Percentiles rank a stretch among this genome's conserved stretches.
These are phyloP conservation scores for Pseudocercospora vitis DNA, from an alignment of 2,329 filamentous ascomycete species.

Conservation along the genomic window DNA sequence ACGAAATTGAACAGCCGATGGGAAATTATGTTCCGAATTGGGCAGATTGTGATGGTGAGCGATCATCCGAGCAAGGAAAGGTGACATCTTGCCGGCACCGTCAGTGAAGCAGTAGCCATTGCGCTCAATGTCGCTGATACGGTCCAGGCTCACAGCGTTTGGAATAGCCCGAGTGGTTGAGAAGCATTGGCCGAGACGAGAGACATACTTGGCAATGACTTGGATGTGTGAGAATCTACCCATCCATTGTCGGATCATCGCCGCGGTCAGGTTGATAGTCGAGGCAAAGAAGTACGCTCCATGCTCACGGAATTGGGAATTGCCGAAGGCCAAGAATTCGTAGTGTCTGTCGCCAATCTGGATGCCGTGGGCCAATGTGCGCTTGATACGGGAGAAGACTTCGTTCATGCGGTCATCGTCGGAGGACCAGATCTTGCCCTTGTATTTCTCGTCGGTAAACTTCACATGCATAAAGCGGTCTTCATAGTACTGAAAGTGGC, in stretches of 20 bases:
- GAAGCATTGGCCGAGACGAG: conserved; percentile 90
- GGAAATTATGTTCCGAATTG: conserved; percentile 52
- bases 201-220: conserved; percentile 84
- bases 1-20: conserved; percentile 88
- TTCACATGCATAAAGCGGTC: conserved; percentile 87
- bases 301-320: conserved; percentile 89
- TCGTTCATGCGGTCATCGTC: conserved; percentile 40
- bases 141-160: conserved; percentile 58
- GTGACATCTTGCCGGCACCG: conserved; percentile 90
- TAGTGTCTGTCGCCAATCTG: conserved; percentile 77
- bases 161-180: conserved; percentile 81
- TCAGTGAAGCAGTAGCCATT: conserved; percentile 79
- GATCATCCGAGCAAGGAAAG: conserved; percentile 69
- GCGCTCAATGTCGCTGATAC: conserved; percentile 68
- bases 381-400: conserved; percentile 71
- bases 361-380: conserved; percentile 75
- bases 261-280: conserved; percentile 64
- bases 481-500: conserved; percentile 65
- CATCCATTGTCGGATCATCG: conserved; percentile 81
- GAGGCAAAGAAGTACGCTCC: conserved; percentile 91
- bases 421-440: conserved; percentile 41
- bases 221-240: conserved; percentile 79
- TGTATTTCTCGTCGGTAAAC: conserved; percentile 76
- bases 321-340: conserved; percentile 90
- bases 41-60: conserved; percentile 66